Evolutionary conservation across 23 red algal species (phyloP), one percentile per base, ranked within the genome.

Genomic region (Cyanidiococcus yangmingshanensis): DNA sequence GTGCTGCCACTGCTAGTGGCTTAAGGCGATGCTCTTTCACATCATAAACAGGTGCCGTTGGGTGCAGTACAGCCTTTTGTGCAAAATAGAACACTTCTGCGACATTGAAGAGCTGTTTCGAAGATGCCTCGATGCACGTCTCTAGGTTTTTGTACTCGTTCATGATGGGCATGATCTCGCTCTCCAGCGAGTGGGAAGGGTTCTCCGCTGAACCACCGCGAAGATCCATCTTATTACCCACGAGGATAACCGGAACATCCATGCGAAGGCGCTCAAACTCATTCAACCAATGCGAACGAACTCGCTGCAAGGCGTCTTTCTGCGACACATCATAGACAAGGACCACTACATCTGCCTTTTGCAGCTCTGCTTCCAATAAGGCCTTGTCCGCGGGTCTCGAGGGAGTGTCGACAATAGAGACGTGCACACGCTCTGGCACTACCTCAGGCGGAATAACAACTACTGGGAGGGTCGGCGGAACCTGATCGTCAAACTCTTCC

Each of bases 21-120:
- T 82, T 87, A 2, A 97, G 76, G 15, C 39, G 41, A 54, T 91
- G 93, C 0, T 79, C 79, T 21, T 85, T 84, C 12, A 97, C 88
- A 41, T 97, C 84, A 58, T 91, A 97, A 1, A 97, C 57, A 21
- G 88, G 93, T 41, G 84, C 85, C 18, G 93, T 97, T 25, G 93
- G 93, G 75, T 97, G 89, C 18, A 97, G 58, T 1, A 97, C 93
- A 0, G 93, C 87, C 39, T 89, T 91, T 68, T 91, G 93, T 2
- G 93, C 93, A 83, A 91, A 97, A 37, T 91, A 91, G 40, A 97
- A 91, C 45, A 97, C 88, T 76, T 97, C 93, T 26, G 85, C 82
- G 33, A 97, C 86, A 68, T 97, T 97, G 38, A 90, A 97, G 27
- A 91, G 80, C 31, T 87, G 85, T 41, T 97, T 97, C 0, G 93